These are phyloP conservation scores for Leonotis leonurus DNA, from an alignment of 257 asterid genomes.

Conservation along the genomic window DNA sequence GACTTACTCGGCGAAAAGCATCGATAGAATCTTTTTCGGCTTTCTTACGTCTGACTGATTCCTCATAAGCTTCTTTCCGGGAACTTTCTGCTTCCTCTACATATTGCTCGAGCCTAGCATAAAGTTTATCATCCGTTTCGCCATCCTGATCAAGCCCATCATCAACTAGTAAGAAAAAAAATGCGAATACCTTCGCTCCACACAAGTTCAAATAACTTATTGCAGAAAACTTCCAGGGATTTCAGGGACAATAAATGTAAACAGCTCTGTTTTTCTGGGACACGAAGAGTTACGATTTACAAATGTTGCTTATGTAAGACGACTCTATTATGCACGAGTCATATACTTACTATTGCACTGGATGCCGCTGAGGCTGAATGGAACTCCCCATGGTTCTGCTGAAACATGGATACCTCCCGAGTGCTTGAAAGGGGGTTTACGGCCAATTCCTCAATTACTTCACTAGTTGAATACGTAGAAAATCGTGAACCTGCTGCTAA, in stretches of 20 bases:
- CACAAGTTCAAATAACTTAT: background rate
- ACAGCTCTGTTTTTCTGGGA: background rate
- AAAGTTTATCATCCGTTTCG: slow-evolving; percentile 41
- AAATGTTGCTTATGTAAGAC: background rate
- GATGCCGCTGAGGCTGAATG: slow-evolving; percentile 26
- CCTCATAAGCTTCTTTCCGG: slow-evolving; percentile 63
- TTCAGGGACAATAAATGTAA: background rate
- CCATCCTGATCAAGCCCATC: slow-evolving; percentile 43
- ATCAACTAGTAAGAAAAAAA: slow-evolving; percentile 17
- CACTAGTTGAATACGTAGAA: slow-evolving; percentile 47
- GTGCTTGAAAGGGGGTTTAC: slow-evolving; percentile 22
- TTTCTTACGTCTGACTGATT: slow-evolving; percentile 55
- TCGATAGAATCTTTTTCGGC: slow-evolving; percentile 65
- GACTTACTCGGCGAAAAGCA: slow-evolving; percentile 43
- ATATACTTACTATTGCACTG: slow-evolving; percentile 42
- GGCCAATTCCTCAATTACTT: slow-evolving; percentile 32
- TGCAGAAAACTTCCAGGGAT: background rate
- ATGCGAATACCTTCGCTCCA: slow-evolving; percentile 5
- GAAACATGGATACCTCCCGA: slow-evolving; percentile 19
- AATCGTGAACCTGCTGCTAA: slow-evolving; percentile 49
- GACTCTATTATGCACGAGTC: background rate
- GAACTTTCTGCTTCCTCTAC: slow-evolving; percentile 62
- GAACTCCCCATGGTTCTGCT: slow-evolving; percentile 12
- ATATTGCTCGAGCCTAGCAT: slow-evolving; percentile 53
- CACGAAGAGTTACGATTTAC: background rate